Evolutionary conservation across 2,329 filamentous ascomycete species (phyloP).

Genomic region (Hortaea sp.): DNA sequence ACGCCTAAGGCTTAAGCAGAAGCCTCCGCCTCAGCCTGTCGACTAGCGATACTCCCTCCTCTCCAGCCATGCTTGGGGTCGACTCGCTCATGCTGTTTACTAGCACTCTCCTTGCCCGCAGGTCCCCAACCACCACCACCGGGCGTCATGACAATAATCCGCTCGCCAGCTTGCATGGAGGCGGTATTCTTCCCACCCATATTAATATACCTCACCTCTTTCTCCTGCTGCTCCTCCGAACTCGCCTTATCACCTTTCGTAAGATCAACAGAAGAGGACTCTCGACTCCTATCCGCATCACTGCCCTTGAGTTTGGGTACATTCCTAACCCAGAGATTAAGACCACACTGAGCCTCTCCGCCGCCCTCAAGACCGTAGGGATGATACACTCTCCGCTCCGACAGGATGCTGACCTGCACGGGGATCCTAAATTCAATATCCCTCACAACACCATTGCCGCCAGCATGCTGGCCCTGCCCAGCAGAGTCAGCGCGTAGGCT

Average conservation of each 20-base stretch:
- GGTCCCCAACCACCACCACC: slow-evolving; percentile 70
- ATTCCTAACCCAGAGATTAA: slow-evolving; percentile 79
- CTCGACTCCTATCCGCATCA: slow-evolving; percentile 17
- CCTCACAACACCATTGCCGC: slow-evolving; percentile 67
- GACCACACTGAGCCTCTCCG: slow-evolving; percentile 63
- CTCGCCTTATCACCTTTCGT: slow-evolving; percentile 4
- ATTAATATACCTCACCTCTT: slow-evolving; percentile 51
- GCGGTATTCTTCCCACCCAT: slow-evolving; percentile 73
- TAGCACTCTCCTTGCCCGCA: slow-evolving; percentile 47
- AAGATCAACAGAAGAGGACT: neutral
- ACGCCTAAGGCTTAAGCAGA: slow-evolving; percentile 17
- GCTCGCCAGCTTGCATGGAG: slow-evolving; percentile 63
- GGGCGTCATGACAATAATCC: slow-evolving; percentile 68
- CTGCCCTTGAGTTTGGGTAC: slow-evolving; percentile 35
- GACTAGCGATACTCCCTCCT: slow-evolving; percentile 47
- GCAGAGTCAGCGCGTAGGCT: slow-evolving; percentile 52
- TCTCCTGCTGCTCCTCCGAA: slow-evolving; percentile 12
- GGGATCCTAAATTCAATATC: slow-evolving; percentile 76
- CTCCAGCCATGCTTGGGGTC: slow-evolving; percentile 55
- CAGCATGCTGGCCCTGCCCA: slow-evolving; percentile 54
- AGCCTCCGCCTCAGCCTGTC: slow-evolving; percentile 44
- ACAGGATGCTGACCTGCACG: slow-evolving; percentile 68
- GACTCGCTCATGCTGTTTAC: slow-evolving; percentile 25
- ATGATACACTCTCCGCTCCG: slow-evolving; percentile 63
- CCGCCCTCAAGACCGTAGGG: slow-evolving; percentile 81